Conservation (phyloP, 139 green algal genomes). For the Volvox africanus region DNA sequence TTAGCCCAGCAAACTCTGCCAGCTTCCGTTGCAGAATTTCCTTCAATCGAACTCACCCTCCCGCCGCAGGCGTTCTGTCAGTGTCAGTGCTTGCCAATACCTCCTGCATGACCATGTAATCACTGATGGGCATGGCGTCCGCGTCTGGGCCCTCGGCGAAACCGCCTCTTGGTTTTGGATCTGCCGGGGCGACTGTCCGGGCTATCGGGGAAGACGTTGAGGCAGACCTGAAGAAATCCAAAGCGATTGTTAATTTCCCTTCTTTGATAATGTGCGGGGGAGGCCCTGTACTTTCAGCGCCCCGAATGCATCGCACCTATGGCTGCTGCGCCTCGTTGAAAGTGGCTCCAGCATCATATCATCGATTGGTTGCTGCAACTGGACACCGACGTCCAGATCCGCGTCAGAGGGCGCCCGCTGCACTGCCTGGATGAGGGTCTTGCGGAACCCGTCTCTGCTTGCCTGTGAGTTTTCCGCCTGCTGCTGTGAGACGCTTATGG, state of each 20-base stretch:
- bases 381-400: background rate
- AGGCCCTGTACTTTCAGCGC: too few species aligned
- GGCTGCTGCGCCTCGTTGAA: background rate
- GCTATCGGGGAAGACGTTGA: conserved; percentile 3
- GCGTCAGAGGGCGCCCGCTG: background rate
- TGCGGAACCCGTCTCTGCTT: conserved; percentile 15
- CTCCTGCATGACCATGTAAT: conserved; percentile 36
- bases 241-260: too few species aligned
- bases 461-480: conserved; percentile 7
- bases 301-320: background rate
- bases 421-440: background rate
- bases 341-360: conserved; percentile 27
- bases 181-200: too few species aligned
- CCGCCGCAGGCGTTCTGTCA: conserved; percentile 23
- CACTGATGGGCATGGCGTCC: background rate
- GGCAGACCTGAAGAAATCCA: background rate
- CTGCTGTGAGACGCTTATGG: conserved; percentile 20
- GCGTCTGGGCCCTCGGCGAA: background rate
- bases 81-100: conserved; percentile 30
- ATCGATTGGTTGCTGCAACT: background rate
- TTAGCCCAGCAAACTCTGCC: too few species aligned
- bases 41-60: background rate
- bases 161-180: too few species aligned
- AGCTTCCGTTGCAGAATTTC: too few species aligned
- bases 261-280: too few species aligned